Evolutionary conservation across 2,329 filamentous ascomycete species (phyloP), one percentile per base, ranked within the genome.

Genomic region (Fusarium anthophilum): DNA sequence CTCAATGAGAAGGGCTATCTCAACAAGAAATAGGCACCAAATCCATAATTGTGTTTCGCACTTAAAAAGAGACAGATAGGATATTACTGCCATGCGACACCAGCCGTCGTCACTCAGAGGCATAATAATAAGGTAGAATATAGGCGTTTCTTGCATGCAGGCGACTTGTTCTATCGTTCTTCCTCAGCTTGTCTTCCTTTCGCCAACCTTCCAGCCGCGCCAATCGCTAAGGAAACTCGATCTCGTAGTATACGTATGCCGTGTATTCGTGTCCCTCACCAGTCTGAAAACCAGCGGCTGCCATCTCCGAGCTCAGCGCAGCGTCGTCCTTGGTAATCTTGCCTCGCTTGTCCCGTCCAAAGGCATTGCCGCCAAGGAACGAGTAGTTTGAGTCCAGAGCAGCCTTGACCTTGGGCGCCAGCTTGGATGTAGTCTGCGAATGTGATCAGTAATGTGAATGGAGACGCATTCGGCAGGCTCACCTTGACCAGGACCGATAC

Each of bases 191-290:
- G 45, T 44, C n/a, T 54, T 38, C 60, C 54, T 32, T 39, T 30
- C 47, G 47, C 47, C 50, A 26, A 32, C 26, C 41, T 53, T 53
- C 54, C 50, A 43, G 39, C 44, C 30, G 28, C 53, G 24, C 22
- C 39, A 35, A n/a, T 60, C 61, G 70, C 80, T 69, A 82, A 56
- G 87, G 87, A 65, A 98, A 91, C 80, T 96, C 94, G 81, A 98
- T 93, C 81, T 98, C 94, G 84, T 98, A 99, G 86, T 95, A 98
- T 80, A 98, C 96, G 84, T 97, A 99, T 45, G 96, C 93, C 69
- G 94, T 96, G 86, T 98, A 99, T 82, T 98, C 95, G 76, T 90
- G 87, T 61, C 91, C 92, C 67, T 95, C 93, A 24, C 90, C 91
- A 47, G 90, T 89, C 30, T 87, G 88, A 56, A 92, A 82, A 32